A percentile compares a stretch with the other conserved stretches of the same genome.
Evolutionary conservation across 2,329 filamentous ascomycete genomes (phyloP).

Genomic region (Arachnomyces sp.): DNA sequence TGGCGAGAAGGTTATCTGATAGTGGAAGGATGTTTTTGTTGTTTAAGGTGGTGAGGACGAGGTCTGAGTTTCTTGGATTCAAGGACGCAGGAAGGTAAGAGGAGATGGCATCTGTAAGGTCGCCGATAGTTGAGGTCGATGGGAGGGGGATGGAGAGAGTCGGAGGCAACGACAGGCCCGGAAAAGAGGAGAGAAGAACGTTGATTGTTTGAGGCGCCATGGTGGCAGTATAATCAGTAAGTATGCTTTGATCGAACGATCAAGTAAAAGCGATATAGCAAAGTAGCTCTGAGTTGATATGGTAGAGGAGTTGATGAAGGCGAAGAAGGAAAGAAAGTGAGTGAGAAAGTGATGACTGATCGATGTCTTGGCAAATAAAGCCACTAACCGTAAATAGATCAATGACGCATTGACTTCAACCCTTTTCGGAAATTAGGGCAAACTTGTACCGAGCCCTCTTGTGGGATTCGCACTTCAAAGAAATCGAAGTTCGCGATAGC

Average conservation of each 20-base stretch:
- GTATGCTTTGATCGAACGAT: background rate
- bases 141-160: slow-evolving; percentile 70
- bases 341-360: too few species aligned
- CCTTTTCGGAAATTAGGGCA: slow-evolving; percentile 9
- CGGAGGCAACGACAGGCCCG: slow-evolving; percentile 72
- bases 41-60: slow-evolving; percentile 73
- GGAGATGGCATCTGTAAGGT: slow-evolving; percentile 57
- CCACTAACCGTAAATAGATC: too few species aligned
- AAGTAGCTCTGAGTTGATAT: too few species aligned
- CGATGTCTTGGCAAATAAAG: too few species aligned
- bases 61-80: slow-evolving; percentile 42
- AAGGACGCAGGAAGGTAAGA: slow-evolving; percentile 50
- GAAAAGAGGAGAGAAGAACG: slow-evolving; percentile 75
- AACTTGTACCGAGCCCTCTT: slow-evolving; percentile 10
- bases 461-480: background rate
- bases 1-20: slow-evolving; percentile 50
- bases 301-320: too few species aligned
- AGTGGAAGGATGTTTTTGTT: slow-evolving; percentile 59
- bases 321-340: too few species aligned
- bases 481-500: background rate
- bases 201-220: slow-evolving; percentile 61
- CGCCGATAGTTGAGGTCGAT: slow-evolving; percentile 54
- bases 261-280: too few species aligned
- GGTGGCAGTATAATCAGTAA: slow-evolving; percentile 9
- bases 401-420: background rate